Conservation (phyloP, 169 alveolate species). For the Plasmodium sp. region DNA sequence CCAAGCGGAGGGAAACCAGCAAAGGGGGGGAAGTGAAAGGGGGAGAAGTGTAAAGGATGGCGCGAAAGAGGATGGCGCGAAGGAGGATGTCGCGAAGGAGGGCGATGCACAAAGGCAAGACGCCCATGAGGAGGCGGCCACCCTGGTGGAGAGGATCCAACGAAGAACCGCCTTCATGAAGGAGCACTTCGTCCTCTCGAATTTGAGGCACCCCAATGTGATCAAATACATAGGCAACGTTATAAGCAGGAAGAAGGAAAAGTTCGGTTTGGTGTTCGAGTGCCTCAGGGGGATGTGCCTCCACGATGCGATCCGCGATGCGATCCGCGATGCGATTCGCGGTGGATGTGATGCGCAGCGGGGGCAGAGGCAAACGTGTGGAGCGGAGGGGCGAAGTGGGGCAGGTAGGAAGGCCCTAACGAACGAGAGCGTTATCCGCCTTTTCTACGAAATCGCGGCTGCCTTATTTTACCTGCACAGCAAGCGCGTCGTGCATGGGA, state of each 20-base stretch:
- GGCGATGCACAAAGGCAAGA: too few relatives aligned
- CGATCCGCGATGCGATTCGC: too few relatives aligned
- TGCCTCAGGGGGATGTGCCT: neutral
- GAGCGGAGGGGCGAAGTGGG: neutral
- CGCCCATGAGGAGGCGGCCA: neutral
- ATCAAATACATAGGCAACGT: conserved; percentile 38
- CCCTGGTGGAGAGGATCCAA: neutral
- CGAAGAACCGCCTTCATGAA: conserved; percentile 10
- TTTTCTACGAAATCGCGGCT: conserved; percentile 22
- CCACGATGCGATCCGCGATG: neutral
- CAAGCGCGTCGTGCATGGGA: conserved; percentile 12
- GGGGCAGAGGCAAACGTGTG: neutral
- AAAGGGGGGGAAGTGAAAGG: neutral
- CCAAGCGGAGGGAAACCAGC: neutral
- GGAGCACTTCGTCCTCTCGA: conserved; percentile 36
- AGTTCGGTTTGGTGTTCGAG: conserved; percentile 49
- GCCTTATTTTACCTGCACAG: conserved; percentile 23
- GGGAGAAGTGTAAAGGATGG: too few relatives aligned
- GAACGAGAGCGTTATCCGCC: neutral
- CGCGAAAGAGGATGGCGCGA: too few relatives aligned
- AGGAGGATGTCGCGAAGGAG: too few relatives aligned
- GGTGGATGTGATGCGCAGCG: neutral
- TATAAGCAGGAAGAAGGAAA: neutral
- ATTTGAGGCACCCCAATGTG: conserved; percentile 54
- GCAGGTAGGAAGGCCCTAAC: neutral